Percentiles rank a stretch among this genome's conserved stretches.
Evolutionary conservation across 805 yeast genomes (phyloP).

Genomic region (Starmerella sp.): DNA sequence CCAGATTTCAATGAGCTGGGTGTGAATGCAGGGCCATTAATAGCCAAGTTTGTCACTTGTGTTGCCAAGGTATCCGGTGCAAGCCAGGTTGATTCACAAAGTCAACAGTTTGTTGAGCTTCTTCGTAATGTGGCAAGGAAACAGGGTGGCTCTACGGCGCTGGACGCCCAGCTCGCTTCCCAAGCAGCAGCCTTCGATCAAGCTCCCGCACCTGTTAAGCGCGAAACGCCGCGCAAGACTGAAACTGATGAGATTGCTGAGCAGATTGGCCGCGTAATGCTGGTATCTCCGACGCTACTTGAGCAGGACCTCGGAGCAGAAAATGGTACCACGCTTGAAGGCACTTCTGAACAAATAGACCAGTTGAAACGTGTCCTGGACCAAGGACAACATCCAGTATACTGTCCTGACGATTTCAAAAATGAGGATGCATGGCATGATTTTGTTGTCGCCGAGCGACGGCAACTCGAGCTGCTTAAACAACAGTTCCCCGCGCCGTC

Average conservation of each 20-base stretch:
- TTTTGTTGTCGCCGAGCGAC: conserved; percentile 29
- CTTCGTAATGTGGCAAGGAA: conserved; percentile 21
- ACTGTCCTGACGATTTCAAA: conserved; percentile 32
- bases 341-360: background rate
- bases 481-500: conserved; percentile 7
- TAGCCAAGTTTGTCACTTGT: conserved; percentile 28
- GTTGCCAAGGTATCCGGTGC: conserved; percentile 24
- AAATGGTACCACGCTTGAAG: conserved; percentile 1
- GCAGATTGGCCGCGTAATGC: conserved; percentile 41
- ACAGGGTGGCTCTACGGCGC: conserved; percentile 14
- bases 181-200: background rate
- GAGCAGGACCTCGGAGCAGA: conserved; percentile 12
- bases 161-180: conserved; percentile 20
- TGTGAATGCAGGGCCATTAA: conserved; percentile 29
- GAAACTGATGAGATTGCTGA: conserved; percentile 40
- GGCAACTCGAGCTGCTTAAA: conserved; percentile 24
- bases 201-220: background rate
- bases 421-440: conserved; percentile 34
- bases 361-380: conserved; percentile 20
- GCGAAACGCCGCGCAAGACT: conserved; percentile 26
- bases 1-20: conserved; percentile 22
- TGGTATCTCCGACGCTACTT: conserved; percentile 37
- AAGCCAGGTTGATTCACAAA: conserved; percentile 21
- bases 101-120: conserved; percentile 26
- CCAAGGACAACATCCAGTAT: conserved; percentile 28